Conservation (phyloP, 345 rosid species). For the Pugionium dolabratum region DNA sequence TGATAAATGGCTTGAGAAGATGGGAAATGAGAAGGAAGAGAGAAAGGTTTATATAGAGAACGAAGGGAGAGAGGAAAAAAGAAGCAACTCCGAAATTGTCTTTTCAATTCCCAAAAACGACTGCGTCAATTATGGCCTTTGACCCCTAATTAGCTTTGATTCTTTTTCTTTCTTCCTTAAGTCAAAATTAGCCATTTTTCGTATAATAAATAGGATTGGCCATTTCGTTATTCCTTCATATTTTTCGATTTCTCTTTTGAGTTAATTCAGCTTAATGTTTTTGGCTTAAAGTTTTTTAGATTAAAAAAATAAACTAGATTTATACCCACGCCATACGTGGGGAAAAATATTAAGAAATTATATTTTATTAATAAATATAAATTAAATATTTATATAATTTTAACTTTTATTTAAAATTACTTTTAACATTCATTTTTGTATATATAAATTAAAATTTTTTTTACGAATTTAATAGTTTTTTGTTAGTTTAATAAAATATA, state of each 20-base stretch:
- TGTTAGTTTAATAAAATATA: no score
- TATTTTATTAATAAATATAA: no score
- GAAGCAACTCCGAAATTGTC: conserved; percentile 32
- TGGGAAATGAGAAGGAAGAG: conserved; percentile 23
- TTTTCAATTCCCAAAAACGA: conserved; percentile 30
- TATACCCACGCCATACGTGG: no score
- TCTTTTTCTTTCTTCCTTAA: neutral
- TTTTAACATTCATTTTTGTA: no score
- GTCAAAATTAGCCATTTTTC: conserved; percentile 11
- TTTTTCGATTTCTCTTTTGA: no score
- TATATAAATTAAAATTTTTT: no score
- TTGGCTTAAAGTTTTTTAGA: neutral
- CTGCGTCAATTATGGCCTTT: conserved; percentile 39
- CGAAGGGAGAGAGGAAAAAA: neutral
- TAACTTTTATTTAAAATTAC: no score
- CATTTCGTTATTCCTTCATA: no score
- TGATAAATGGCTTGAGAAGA: conserved; percentile 20
- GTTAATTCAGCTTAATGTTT: neutral
- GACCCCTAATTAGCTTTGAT: conserved; percentile 32
- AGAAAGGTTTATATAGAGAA: conserved; percentile 33
- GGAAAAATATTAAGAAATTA: no score
- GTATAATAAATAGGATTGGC: neutral
- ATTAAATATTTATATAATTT: no score
- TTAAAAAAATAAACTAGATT: no score
- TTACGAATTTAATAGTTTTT: no score